These are phyloP conservation scores for Lodderomyces theae DNA, from an alignment of 1,139 yeast genomes.

Conservation along the genomic window DNA sequence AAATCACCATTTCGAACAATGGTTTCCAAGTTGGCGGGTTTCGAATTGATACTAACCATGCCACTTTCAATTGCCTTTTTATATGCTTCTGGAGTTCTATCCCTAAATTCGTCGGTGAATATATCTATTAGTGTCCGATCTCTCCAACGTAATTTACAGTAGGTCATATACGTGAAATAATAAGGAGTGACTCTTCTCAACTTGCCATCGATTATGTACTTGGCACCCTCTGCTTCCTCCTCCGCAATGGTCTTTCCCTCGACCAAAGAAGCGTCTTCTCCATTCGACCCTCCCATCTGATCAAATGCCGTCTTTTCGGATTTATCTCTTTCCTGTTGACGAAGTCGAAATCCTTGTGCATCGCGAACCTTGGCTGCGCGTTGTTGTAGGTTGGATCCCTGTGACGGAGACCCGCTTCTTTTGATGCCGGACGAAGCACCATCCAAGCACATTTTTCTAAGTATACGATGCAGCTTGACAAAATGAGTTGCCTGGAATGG, in stretches of 20 bases:
- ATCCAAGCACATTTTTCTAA: conserved; percentile 2
- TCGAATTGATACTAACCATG: conserved; percentile 66
- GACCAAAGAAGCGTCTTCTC: conserved; percentile 24
- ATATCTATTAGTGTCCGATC: conserved; percentile 75
- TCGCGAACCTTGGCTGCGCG: conserved; percentile 34
- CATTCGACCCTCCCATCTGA: conserved; percentile 28
- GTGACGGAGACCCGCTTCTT: conserved; percentile 20
- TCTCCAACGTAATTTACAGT: conserved; percentile 90
- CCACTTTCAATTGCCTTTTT: conserved; percentile 66
- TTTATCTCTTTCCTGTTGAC: conserved; percentile 47
- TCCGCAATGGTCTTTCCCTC: conserved; percentile 48
- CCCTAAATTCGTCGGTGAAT: conserved; percentile 81
- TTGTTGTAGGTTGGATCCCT: conserved; percentile 5
- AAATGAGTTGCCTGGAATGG: too few species aligned
- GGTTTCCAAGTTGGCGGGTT: conserved; percentile 62
- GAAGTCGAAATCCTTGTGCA: conserved; percentile 47
- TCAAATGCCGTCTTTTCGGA: conserved; percentile 38
- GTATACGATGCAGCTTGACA: conserved; percentile 1
- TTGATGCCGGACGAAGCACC: conserved; percentile 17
- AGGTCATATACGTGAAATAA: conserved; percentile 83
- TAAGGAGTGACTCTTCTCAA: conserved; percentile 81
- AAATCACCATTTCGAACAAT: conserved; percentile 80
- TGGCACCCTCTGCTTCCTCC: conserved; percentile 54
- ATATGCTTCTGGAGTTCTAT: conserved; percentile 70
- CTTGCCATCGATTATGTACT: conserved; percentile 53